Evolutionary conservation across 2,329 filamentous ascomycete genomes (phyloP).

Genomic region (Fusarium abutilonis): DNA sequence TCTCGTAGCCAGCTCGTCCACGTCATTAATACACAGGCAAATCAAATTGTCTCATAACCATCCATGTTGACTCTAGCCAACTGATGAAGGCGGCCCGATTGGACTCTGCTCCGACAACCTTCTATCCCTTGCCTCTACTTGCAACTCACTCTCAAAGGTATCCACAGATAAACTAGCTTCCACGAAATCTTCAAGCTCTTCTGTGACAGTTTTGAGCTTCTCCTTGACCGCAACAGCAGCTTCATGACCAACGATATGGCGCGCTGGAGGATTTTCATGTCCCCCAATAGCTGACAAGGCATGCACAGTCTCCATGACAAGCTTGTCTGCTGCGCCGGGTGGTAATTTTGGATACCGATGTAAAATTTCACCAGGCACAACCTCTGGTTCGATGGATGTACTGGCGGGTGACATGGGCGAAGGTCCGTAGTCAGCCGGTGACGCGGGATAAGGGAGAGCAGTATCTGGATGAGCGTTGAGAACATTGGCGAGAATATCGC

Average conservation of each 20-base stretch:
- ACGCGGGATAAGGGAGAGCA: conserved; percentile 51
- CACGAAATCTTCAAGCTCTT: conserved; percentile 96
- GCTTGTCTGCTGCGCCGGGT: conserved; percentile 71
- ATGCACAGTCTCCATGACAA: conserved; percentile 90
- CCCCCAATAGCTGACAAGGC: conserved; percentile 92
- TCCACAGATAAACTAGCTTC: conserved; percentile 89
- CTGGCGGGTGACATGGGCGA: conserved; percentile 48
- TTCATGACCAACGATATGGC: conserved; percentile 93
- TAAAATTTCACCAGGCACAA: conserved; percentile 58
- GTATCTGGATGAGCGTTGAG: conserved; percentile 79
- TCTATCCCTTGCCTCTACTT: conserved; percentile 60
- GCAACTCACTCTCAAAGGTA: conserved; percentile 69
- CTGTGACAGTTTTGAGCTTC: conserved; percentile 94
- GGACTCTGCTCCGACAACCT: conserved; percentile 45
- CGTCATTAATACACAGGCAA: neutral
- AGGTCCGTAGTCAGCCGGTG: conserved; percentile 42
- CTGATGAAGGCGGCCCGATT: conserved; percentile 37
- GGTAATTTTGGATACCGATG: conserved; percentile 80
- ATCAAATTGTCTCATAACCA: neutral
- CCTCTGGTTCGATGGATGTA: conserved; percentile 48
- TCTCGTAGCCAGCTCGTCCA: neutral
- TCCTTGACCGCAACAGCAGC: conserved; percentile 90
- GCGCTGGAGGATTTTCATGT: conserved; percentile 92
- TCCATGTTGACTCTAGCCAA: conserved; percentile 13
- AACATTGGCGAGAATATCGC: conserved; percentile 83